These are phyloP conservation scores for Detonula confervacea DNA, from an alignment of 352 stramenopile genomes.

Conservation along the genomic window DNA sequence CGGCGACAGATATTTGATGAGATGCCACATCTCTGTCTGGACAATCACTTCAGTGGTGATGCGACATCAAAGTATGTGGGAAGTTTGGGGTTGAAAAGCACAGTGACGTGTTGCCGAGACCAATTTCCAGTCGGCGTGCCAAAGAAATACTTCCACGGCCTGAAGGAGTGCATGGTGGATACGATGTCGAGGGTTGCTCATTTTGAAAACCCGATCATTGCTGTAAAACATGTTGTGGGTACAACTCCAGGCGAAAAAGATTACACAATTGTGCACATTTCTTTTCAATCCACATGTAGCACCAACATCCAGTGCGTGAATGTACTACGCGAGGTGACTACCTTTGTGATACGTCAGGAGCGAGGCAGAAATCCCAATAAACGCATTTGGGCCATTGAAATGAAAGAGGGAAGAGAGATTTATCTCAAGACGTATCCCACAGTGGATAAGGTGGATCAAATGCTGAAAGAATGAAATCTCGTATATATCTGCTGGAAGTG, in stretches of 20 bases:
- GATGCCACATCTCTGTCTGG: slow-evolving; percentile 1
- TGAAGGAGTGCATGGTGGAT: neutral
- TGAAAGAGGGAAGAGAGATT: slow-evolving; percentile 27
- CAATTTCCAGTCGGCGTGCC: neutral
- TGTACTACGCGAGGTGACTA: slow-evolving; percentile 2
- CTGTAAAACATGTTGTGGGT: slow-evolving; percentile 31
- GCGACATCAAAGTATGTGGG: neutral
- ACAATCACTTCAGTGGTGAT: slow-evolving; percentile 26
- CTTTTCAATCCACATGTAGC: slow-evolving; percentile 23
- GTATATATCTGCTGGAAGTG: slow-evolving; percentile 31
- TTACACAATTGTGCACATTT: slow-evolving; percentile 18
- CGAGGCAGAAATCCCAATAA: too few relatives aligned
- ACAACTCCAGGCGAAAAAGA: too few relatives aligned
- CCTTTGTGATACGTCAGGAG: too few relatives aligned
- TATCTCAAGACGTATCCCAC: slow-evolving; percentile 26
- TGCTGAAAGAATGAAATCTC: slow-evolving; percentile 19
- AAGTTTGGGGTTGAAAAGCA: neutral
- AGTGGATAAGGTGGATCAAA: slow-evolving; percentile 34
- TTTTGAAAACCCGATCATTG: slow-evolving; percentile 28
- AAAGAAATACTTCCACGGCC: neutral
- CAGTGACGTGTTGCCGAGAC: neutral
- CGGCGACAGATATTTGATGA: slow-evolving; percentile 23
- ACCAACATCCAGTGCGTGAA: slow-evolving; percentile 36
- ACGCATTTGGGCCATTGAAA: slow-evolving; percentile 36
- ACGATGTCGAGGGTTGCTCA: neutral